These are phyloP conservation scores for Anisodus tanguticus DNA, from an alignment of 257 asterid genomes.

Conservation along the genomic window DNA sequence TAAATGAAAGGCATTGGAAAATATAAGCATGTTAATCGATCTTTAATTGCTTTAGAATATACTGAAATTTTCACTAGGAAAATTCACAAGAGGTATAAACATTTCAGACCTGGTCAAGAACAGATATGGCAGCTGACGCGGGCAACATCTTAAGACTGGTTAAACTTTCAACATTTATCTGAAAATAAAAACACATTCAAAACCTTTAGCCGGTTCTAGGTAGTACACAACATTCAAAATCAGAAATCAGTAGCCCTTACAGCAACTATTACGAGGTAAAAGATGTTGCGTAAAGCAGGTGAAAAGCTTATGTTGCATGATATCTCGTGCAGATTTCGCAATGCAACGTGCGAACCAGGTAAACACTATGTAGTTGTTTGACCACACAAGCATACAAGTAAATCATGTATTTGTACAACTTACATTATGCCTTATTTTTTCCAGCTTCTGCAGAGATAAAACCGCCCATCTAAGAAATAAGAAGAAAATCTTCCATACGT, in stretches of 20 bases:
- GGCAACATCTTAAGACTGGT: constrained; percentile 73
- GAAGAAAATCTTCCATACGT: neutral
- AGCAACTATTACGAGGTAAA: neutral
- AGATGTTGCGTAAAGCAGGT: neutral
- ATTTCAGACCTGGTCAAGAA: constrained; percentile 92
- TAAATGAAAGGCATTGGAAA: constrained; percentile 35
- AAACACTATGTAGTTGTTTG: neutral
- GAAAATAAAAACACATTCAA: constrained; percentile 38
- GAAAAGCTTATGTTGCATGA: constrained; percentile 16
- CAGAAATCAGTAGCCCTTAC: neutral
- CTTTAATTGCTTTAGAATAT: constrained; percentile 13
- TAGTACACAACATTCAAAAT: constrained; percentile 11
- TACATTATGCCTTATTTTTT: neutral
- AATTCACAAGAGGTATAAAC: constrained; percentile 9
- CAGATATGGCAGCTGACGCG: constrained; percentile 67
- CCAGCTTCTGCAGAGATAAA: constrained; percentile 9
- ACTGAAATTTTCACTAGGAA: constrained; percentile 9
- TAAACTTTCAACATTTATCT: constrained; percentile 71
- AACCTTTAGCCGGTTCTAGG: neutral
- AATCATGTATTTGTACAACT: neutral
- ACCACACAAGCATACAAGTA: constrained; percentile 22
- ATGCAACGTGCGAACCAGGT: neutral
- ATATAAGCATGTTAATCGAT: constrained; percentile 25
- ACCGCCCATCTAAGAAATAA: neutral
- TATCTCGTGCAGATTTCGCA: neutral